Evolutionary conservation across 169 alveolate species (phyloP).

Genomic region (Besnoitia besnoiti): DNA sequence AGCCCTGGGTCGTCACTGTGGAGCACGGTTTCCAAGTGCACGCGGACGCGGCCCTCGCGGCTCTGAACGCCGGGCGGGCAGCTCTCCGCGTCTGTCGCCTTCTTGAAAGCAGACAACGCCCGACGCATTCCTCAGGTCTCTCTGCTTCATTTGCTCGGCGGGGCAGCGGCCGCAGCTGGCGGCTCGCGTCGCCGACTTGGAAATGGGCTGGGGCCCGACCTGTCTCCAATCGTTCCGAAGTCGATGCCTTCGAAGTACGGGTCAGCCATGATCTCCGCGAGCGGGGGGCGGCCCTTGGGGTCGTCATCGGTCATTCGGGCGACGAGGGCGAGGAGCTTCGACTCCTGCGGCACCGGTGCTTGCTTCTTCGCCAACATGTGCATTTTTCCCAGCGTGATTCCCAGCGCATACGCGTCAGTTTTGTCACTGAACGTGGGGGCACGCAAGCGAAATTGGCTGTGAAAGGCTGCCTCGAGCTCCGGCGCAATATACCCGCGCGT

Average conservation of each 20-base stretch:
- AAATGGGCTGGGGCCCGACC: neutral
- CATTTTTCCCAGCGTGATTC: neutral
- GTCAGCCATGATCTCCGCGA: neutral
- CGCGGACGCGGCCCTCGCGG: no score
- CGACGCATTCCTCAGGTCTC: no score
- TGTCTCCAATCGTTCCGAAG: neutral
- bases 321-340: neutral
- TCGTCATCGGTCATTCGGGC: neutral
- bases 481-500: neutral
- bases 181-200: no score
- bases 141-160: no score
- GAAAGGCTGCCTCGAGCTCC: neutral
- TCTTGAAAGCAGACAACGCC: no score
- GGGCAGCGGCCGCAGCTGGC: no score
- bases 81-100: no score
- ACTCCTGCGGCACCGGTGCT: neutral
- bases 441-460: no score
- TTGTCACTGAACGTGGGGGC: neutral
- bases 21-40: no score
- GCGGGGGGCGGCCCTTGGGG: neutral
- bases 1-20: no score
- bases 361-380: neutral
- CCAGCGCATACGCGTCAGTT: neutral
- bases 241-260: constrained; percentile 2
- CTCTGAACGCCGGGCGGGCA: no score